These are phyloP conservation scores for Gleditsia sinensis DNA, from an alignment of 306 rosid species.

Conservation along the genomic window DNA sequence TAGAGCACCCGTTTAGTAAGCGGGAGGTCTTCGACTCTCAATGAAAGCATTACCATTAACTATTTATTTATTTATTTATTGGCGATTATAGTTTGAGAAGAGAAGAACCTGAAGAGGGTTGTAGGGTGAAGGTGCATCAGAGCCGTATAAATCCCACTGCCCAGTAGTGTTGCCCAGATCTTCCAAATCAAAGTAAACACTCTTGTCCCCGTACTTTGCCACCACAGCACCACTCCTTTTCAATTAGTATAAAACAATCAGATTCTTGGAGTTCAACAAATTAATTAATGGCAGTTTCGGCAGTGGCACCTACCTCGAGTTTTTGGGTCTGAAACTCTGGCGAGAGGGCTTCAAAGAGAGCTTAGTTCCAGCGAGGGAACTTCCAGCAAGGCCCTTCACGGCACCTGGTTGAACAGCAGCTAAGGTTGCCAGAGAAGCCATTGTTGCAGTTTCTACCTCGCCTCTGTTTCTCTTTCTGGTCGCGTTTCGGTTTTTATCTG, in stretches of 20 bases:
- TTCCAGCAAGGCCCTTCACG: slow-evolving; percentile 72
- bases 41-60: slow-evolving; percentile 23
- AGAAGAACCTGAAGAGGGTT: slow-evolving; percentile 86
- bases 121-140: slow-evolving; percentile 97
- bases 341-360: slow-evolving; percentile 66
- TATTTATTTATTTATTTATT: no score
- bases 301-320: slow-evolving; percentile 40
- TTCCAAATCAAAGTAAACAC: slow-evolving; percentile 92
- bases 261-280: no score
- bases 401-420: slow-evolving; percentile 64
- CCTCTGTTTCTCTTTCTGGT: neutral
- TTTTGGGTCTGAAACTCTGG: slow-evolving; percentile 62
- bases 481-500: slow-evolving; percentile 27
- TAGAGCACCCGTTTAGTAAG: slow-evolving; percentile 51
- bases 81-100: no score
- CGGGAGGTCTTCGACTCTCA: slow-evolving; percentile 48
- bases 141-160: slow-evolving; percentile 97
- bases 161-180: slow-evolving; percentile 96
- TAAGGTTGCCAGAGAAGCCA: slow-evolving; percentile 80
- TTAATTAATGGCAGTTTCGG: neutral
- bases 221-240: slow-evolving; percentile 71
- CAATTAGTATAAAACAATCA: neutral
- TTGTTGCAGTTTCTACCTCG: slow-evolving; percentile 13
- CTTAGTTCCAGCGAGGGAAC: slow-evolving; percentile 71
- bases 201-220: slow-evolving; percentile 95